Base-by-base conservation (phyloP, 2,329 filamentous ascomycete genomes). In the Fusarium siculi region DNA sequence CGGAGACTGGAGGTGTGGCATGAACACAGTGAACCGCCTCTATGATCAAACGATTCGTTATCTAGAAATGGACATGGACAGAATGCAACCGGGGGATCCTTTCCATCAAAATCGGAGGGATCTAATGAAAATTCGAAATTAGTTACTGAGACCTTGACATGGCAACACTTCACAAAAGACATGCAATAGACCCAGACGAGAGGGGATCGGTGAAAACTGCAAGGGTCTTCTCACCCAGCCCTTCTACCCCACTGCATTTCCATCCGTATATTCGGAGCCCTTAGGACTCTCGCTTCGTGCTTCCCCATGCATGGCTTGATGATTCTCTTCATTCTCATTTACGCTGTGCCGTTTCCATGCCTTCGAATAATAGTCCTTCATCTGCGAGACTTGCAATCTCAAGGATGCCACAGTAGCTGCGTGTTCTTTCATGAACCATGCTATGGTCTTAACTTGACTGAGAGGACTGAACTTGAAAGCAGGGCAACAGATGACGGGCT, bases 211-310 rank as follows among this genome's bases (percentile, higher is more conserved):
- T 70, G 58, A 66, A 73, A 57, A 44, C 52, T 60, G 58, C 72
- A 73, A 75, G 74, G 76, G 66, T 74, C 54, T 76, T 72, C 66
- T 64, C 59, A 68, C 66, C 62, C 55, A 59, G 58, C 60, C 34
- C 63, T 59, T 67, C 63, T 62, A 62, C 67, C 65, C 74, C 64
- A 61, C 66, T 62, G 65, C 59, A 74, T 66, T 69, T 61, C 63
- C 57, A 68, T 66, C 75, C 74, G 62, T 57, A 70, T 70, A 58
- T 60, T 76, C 68, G 66, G 68, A 56, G 70, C 46, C 59, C 52
- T 59, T 42, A 63, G 43, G 32, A 15, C 50, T 40, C 43, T 73
- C 44, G 44, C 57, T 61, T 73, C 37, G 39, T 68, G 43, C 58
- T 55, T 61, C 59, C 69, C 62, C 66, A 67, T 57, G 42, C 58